Evolutionary conservation across 805 yeast genomes (phyloP).

Genomic region (Suhomyces vadensis): DNA sequence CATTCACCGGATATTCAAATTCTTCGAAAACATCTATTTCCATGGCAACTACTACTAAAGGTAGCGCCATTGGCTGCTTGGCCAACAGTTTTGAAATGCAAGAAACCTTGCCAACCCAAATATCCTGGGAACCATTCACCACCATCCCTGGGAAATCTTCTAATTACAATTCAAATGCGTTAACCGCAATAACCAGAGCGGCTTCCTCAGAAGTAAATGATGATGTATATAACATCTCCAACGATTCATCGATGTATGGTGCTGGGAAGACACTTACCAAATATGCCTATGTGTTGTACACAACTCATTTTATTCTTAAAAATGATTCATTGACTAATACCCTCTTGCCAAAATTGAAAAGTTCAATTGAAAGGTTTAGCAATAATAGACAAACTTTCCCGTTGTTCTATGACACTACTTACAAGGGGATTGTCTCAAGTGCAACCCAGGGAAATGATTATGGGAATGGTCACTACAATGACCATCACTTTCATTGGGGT

Average conservation of each 20-base stretch:
- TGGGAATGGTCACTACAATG: slow-evolving; percentile 33
- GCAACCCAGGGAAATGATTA: slow-evolving; percentile 21
- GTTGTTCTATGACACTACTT: slow-evolving; percentile 30
- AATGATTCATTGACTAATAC: slow-evolving; percentile 17
- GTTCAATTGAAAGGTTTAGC: slow-evolving; percentile 18
- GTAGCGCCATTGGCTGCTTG: too few species aligned
- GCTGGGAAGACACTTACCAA: slow-evolving; percentile 28
- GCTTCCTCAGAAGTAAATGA: too few species aligned
- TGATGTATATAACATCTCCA: slow-evolving; percentile 18
- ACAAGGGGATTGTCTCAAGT: slow-evolving; percentile 29
- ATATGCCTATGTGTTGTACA: slow-evolving; percentile 20
- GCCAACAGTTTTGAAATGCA: too few species aligned
- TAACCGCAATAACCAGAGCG: slow-evolving; percentile 17
- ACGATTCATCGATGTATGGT: slow-evolving; percentile 22
- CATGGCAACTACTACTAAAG: too few species aligned
- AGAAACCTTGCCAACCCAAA: too few species aligned
- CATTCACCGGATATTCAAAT: too few species aligned
- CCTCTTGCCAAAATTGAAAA: slow-evolving; percentile 18
- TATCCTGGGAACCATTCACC: too few species aligned
- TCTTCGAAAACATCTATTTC: too few species aligned
- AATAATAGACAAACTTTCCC: slow-evolving; percentile 23
- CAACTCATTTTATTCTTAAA: slow-evolving; percentile 22
- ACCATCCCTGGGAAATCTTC: too few species aligned
- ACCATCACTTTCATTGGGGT: slow-evolving; percentile 37
- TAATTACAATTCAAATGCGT: slow-evolving; percentile 13